These are phyloP conservation scores for Knufia fluminis DNA, from an alignment of 2,329 filamentous ascomycete species.

Conservation along the genomic window DNA sequence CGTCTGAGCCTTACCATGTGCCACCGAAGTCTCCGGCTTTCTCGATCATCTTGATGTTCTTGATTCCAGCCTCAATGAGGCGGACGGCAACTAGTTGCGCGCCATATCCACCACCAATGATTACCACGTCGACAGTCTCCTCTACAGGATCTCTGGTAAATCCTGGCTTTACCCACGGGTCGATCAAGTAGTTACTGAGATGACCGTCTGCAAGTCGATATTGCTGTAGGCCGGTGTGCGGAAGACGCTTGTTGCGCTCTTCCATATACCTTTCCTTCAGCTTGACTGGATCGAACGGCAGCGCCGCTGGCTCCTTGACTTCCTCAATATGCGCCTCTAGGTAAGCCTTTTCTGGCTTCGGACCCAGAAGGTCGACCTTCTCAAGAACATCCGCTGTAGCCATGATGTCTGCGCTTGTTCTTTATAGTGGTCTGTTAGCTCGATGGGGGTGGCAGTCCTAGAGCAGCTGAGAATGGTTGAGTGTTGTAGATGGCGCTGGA, in stretches of 20 bases:
- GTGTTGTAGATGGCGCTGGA: not conserved
- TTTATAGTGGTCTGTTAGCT: not conserved
- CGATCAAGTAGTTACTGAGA: conserved; percentile 12
- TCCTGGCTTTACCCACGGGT: conserved; percentile 12
- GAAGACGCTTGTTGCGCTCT: conserved; percentile 13
- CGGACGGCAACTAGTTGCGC: conserved; percentile 14
- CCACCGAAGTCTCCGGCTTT: conserved; percentile 28
- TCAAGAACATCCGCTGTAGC: conserved; percentile 7
- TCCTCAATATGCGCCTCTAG: conserved; percentile 11
- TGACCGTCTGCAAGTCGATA: conserved; percentile 9
- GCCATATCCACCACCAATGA: conserved; percentile 20
- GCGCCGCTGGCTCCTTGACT: conserved; percentile 7
- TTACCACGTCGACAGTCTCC: conserved; percentile 13
- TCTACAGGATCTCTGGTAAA: conserved; percentile 8
- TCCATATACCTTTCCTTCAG: conserved; percentile 13
- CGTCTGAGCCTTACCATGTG: conserved; percentile 14
- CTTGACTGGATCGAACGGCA: conserved; percentile 12
- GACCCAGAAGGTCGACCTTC: conserved; percentile 10
- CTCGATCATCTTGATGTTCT: conserved; percentile 13
- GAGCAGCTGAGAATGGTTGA: no score
- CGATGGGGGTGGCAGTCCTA: not conserved
- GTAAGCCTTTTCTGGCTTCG: conserved; percentile 10
- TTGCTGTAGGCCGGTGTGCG: conserved; percentile 12
- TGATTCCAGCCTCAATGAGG: conserved; percentile 12
- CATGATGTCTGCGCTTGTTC: not conserved